Conservation (phyloP, 177 flowering plant genomes). For the Tripterygium wilfordii region DNA sequence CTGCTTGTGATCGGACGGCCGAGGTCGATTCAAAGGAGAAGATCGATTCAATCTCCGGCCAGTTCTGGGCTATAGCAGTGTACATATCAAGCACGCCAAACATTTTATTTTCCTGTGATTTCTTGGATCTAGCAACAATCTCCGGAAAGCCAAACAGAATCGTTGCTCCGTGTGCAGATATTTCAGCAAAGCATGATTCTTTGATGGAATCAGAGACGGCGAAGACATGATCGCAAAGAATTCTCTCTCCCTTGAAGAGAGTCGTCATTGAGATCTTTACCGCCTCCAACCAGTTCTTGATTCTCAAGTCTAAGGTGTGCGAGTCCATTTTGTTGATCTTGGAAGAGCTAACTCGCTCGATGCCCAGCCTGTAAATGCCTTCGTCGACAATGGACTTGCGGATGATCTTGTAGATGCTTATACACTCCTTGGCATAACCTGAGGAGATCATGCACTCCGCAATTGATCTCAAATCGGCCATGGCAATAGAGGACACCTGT, state of each 20-base stretch:
- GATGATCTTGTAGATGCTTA: conserved; percentile 34
- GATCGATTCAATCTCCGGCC: conserved; percentile 43
- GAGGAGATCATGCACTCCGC: conserved; percentile 57
- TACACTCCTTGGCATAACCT: conserved; percentile 54
- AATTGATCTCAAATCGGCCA: conserved; percentile 38
- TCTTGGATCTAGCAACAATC: conserved; percentile 27
- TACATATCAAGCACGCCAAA: conserved; percentile 51
- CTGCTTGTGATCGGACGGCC: conserved; percentile 28
- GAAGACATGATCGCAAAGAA: conserved; percentile 57
- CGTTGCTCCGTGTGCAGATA: conserved; percentile 38
- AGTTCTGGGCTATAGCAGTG: conserved; percentile 24
- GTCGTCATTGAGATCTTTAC: conserved; percentile 37
- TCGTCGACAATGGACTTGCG: conserved; percentile 55
- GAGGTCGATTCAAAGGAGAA: conserved; percentile 37
- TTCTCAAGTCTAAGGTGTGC: conserved; percentile 31
- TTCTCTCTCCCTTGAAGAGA: conserved; percentile 45
- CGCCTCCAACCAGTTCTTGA: conserved; percentile 39
- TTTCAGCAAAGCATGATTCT: conserved; percentile 49
- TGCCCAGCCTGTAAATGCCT: conserved; percentile 43
- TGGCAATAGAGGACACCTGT: conserved; percentile 22
- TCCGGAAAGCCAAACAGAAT: conserved; percentile 45
- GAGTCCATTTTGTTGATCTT: conserved; percentile 37
- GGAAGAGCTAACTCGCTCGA: conserved; percentile 25
- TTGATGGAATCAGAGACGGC: conserved; percentile 27
- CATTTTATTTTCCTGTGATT: conserved; percentile 34